Percentiles rank a stretch among this genome's conserved stretches.
These are phyloP conservation scores for Silene latifolia DNA, from an alignment of 148 eudicot species.

Conservation along the genomic window DNA sequence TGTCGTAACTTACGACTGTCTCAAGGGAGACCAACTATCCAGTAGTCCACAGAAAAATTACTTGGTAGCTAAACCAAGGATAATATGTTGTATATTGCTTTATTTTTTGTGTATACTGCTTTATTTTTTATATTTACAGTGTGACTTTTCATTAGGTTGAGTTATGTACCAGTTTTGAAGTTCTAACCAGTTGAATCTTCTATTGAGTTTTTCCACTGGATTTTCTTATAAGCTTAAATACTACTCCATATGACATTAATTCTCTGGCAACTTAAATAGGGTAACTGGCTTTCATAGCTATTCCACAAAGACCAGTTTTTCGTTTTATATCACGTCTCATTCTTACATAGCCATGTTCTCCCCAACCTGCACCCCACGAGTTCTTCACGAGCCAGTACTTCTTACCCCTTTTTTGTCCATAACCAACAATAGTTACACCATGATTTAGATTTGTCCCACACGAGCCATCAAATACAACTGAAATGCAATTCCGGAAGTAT, in stretches of 20 bases:
- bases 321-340: constrained; percentile 32
- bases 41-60: background rate
- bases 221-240: no score
- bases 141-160: background rate
- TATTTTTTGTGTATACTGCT: no score
- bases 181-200: constrained; percentile 1
- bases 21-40: background rate
- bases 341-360: constrained; percentile 46
- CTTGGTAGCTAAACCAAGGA: background rate
- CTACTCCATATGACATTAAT: background rate
- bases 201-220: background rate
- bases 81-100: no score
- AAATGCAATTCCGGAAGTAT: constrained; percentile 44
- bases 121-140: background rate
- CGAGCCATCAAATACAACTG: constrained; percentile 52
- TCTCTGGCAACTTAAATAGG: constrained; percentile 25
- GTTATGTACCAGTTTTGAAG: background rate
- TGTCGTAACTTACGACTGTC: no score
- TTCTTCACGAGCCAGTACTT: constrained; percentile 58
- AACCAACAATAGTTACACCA: constrained; percentile 50
- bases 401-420: constrained; percentile 35
- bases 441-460: constrained; percentile 50
- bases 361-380: constrained; percentile 63
- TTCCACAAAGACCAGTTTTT: constrained; percentile 47
- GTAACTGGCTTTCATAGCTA: constrained; percentile 46